These are phyloP conservation scores for Candida glucosophila DNA, from an alignment of 1,139 yeast species.

Conservation along the genomic window DNA sequence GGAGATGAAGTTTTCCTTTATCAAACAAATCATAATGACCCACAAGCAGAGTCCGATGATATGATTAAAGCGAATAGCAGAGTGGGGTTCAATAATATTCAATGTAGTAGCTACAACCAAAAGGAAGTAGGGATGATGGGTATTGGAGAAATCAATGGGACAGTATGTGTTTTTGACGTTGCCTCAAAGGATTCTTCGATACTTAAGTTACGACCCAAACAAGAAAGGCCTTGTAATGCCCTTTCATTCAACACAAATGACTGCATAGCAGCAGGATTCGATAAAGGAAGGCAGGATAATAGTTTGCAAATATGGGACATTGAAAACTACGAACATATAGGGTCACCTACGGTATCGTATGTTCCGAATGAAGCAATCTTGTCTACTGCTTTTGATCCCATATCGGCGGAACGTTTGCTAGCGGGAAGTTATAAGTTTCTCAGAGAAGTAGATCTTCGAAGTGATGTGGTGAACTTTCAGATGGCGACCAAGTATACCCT, in stretches of 20 bases:
- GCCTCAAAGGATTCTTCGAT: constrained; percentile 27
- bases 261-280: constrained; percentile 70
- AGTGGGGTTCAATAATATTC: constrained; percentile 64
- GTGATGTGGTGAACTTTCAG: constrained; percentile 63
- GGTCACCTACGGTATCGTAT: constrained; percentile 49
- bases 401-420: constrained; percentile 46
- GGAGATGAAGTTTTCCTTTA: constrained; percentile 62
- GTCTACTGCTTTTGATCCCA: constrained; percentile 60
- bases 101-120: constrained; percentile 61
- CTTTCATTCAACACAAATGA: constrained; percentile 61
- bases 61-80: constrained; percentile 43
- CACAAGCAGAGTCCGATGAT: constrained; percentile 24
- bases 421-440: constrained; percentile 75
- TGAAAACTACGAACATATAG: constrained; percentile 41
- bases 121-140: constrained; percentile 52
- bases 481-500: constrained; percentile 68
- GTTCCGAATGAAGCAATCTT: constrained; percentile 70
- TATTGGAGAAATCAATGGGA: constrained; percentile 70
- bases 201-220: constrained; percentile 52
- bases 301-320: constrained; percentile 79
- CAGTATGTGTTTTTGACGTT: constrained; percentile 56
- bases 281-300: constrained; percentile 70
- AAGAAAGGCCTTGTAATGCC: constrained; percentile 67
- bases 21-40: constrained; percentile 40
- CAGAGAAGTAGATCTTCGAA: constrained; percentile 69